A percentile compares a stretch with the other conserved stretches of the same genome.
phyloP scores from a whole-genome alignment of 2,329 filamentous ascomycete species.

The Juglanconis oblonga region DNA sequence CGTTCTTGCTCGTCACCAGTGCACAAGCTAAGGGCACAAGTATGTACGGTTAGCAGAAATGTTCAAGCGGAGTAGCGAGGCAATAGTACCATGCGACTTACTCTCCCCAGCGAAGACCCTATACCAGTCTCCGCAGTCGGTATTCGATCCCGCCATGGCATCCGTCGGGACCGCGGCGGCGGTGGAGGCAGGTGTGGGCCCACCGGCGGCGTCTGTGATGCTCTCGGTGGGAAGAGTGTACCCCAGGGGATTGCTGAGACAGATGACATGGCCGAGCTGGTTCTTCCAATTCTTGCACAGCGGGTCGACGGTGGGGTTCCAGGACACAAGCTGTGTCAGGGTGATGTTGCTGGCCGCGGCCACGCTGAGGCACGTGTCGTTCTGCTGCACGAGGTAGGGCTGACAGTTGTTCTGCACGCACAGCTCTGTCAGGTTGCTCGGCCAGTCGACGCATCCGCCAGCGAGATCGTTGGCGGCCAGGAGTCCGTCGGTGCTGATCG shows the following conservation, averaged over 20 bases:
- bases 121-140: too few species aligned
- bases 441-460: neutral
- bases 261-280: neutral
- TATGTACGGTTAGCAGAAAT: too few species aligned
- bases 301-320: neutral
- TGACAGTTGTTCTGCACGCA: neutral
- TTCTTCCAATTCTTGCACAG: neutral
- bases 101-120: too few species aligned
- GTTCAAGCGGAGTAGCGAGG: too few species aligned
- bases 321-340: neutral
- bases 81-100: too few species aligned
- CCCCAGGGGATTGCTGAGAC: too few species aligned
- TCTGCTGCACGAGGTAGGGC: neutral
- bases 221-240: too few species aligned
- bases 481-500: neutral
- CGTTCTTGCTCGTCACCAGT: neutral
- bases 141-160: too few species aligned
- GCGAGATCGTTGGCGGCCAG: neutral
- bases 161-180: too few species aligned
- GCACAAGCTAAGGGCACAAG: too few species aligned
- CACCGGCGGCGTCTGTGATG: too few species aligned
- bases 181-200: too few species aligned
- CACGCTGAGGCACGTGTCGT: neutral
- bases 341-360: neutral
- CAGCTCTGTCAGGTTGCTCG: neutral